Evolutionary conservation across 2,329 filamentous ascomycete genomes (phyloP), one percentile per base, ranked within the genome.

Genomic region (Fusarium sp.): DNA sequence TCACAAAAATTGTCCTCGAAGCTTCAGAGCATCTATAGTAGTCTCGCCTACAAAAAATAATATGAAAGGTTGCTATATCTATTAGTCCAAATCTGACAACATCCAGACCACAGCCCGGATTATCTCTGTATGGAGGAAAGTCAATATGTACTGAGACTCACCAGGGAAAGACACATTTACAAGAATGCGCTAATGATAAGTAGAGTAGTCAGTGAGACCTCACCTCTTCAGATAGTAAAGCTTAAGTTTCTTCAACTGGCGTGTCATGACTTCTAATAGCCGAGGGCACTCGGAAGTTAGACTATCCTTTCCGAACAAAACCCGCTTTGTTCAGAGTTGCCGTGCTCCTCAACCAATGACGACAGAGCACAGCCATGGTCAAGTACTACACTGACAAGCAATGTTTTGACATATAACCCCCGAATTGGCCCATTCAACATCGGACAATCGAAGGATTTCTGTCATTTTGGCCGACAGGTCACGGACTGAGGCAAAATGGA

Each of bases 241-340:
- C 18, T 12, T 4, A 11, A n/a, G 34, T n/a, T 10, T 5, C 18
- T 3, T 37, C 18, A 37, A 37, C 34, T 37, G 34, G 34, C 18
- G 9, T 12, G 34, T n/a, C 18, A 37, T 32, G n/a, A 48, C 11
- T 3, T 30, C 4, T 55, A 63, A 61, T 37, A 63, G 40, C 59
- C 59, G 56, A 63, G 12, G 7, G 27, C 25, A 16, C 12, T 61
- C 59, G 59, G 59, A 54, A 40, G 41, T 54, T 32, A 54, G 20
- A 16, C 18, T 8, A 55, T 28, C n/a, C 18, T n/a, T 18, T 18
- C 16, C 13, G 20, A 37, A n/a, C 27, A 11, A 11, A 11, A 13
- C 41, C 57, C 16, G n/a, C 13, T 43, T 50, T 59, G 16, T 23
- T 8, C 27, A 28, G 43, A 25, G 7, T 34, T 11, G 6, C 28